Evolutionary conservation across 441 rosid species (phyloP).

Genomic region (Corymbia citriodora): DNA sequence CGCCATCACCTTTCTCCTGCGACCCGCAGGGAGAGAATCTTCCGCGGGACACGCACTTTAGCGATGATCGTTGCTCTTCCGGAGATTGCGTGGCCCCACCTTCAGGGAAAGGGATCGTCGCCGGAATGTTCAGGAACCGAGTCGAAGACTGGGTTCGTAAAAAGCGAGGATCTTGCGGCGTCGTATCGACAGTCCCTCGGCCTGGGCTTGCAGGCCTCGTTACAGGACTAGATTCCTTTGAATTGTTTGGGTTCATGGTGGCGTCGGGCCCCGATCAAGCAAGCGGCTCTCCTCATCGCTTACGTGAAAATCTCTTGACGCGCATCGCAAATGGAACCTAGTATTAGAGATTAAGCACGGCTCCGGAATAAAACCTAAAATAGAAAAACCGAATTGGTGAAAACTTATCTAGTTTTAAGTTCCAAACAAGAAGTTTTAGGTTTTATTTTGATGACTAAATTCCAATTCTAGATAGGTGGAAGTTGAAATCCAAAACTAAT

Average conservation of each 20-base stretch:
- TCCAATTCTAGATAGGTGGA: no score
- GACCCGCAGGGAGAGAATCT: not conserved
- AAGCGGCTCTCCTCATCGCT: fast-evolving
- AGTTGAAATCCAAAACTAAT: no score
- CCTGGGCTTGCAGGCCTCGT: not conserved
- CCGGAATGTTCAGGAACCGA: not conserved
- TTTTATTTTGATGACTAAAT: no score
- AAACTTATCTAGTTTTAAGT: no score
- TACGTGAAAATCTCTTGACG: not conserved
- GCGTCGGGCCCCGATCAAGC: not conserved
- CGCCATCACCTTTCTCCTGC: not conserved
- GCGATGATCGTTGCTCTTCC: not conserved
- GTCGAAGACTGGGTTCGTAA: not conserved
- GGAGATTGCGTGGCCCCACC: not conserved
- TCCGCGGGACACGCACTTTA: not conserved
- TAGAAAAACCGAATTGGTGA: no score
- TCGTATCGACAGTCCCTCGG: not conserved
- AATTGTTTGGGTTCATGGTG: not conserved
- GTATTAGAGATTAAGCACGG: no score
- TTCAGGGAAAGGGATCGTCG: not conserved
- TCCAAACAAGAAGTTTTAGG: no score
- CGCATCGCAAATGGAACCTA: no score
- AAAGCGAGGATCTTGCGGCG: not conserved
- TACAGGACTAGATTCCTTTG: not conserved
- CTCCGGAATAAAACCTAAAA: no score